Conservation (phyloP, 1,139 yeast genomes). For the Barnettozyma hawaiiensis region DNA sequence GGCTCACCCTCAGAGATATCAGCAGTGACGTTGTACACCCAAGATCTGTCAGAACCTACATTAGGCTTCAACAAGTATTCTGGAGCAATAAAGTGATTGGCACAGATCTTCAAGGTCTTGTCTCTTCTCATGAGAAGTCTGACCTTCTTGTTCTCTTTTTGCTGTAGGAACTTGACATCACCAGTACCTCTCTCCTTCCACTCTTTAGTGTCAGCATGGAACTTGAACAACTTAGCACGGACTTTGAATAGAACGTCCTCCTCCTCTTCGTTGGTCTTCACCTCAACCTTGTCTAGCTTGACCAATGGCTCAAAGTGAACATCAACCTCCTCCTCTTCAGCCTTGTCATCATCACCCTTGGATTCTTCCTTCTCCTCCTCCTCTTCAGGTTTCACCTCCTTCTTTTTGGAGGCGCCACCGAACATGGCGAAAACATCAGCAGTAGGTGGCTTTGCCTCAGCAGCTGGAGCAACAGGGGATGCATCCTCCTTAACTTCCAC, state of each 20-base stretch:
- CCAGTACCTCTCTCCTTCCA: conserved; percentile 99
- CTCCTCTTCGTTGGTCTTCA: conserved; percentile 93
- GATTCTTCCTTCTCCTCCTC: conserved; percentile 32
- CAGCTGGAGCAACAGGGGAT: conserved; percentile 10
- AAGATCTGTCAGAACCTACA: conserved; percentile 95
- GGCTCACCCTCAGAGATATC: conserved; percentile 95
- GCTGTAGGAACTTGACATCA: conserved; percentile 92
- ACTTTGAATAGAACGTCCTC: conserved; percentile 86
- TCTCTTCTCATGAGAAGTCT: conserved; percentile 98
- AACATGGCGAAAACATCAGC: conserved; percentile 85
- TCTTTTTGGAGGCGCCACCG: conserved; percentile 73
- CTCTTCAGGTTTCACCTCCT: conserved; percentile 39
- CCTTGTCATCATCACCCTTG: conserved; percentile 33
- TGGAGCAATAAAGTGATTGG: conserved; percentile 86
- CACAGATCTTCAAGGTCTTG: conserved; percentile 95
- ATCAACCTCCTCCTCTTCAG: conserved; percentile 66
- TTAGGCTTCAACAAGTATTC: conserved; percentile 86
- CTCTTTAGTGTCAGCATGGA: conserved; percentile 76
- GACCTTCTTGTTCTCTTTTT: conserved; percentile 72
- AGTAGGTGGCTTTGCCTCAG: conserved; percentile 42
- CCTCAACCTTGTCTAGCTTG: conserved; percentile 91
- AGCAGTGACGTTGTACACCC: conserved; percentile 95
- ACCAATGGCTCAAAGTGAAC: conserved; percentile 97
- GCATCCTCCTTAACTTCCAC: conserved; percentile 19
- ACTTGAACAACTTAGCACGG: conserved; percentile 92